Evolutionary conservation across 2,329 filamentous ascomycete genomes (phyloP).

Genomic region (Colletotrichum zoysiae): DNA sequence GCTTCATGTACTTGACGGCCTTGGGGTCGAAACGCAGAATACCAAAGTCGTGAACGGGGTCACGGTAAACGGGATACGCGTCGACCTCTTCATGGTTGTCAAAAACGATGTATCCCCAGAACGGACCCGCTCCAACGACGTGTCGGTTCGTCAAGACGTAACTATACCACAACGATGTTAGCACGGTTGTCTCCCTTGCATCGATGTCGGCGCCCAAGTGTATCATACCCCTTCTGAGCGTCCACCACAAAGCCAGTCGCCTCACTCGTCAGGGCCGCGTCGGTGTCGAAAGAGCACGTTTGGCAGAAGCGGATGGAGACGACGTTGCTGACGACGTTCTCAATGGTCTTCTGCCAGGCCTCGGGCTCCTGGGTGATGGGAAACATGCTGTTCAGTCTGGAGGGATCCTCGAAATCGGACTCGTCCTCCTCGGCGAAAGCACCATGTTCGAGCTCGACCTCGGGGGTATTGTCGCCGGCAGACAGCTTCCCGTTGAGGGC

Average conservation of each 20-base stretch:
- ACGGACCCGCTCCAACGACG: constrained; percentile 94
- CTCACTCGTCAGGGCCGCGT: constrained; percentile 91
- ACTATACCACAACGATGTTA: constrained; percentile 48
- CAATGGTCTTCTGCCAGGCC: constrained; percentile 97
- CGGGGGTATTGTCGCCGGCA: constrained; percentile 63
- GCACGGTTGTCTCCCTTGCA: background rate
- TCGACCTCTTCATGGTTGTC: constrained; percentile 99
- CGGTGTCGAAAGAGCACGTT: constrained; percentile 98
- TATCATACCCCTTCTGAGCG: constrained; percentile 82
- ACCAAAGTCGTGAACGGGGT: constrained; percentile 98
- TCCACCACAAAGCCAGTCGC: constrained; percentile 98
- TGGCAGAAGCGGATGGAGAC: constrained; percentile 99
- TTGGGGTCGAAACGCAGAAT: constrained; percentile 96
- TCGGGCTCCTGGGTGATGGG: constrained; percentile 43
- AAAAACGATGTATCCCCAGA: constrained; percentile 98
- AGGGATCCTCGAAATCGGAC: constrained; percentile 57
- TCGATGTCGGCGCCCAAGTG: background rate
- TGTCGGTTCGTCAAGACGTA: constrained; percentile 92
- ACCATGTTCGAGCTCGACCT: constrained; percentile 47
- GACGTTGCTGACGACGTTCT: constrained; percentile 92
- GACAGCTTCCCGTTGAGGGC: constrained; percentile 63
- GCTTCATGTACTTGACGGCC: constrained; percentile 96
- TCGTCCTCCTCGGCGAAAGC: constrained; percentile 54
- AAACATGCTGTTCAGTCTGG: constrained; percentile 42
- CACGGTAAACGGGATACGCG: constrained; percentile 95